Base-by-base conservation (phyloP, 805 yeast species). In the Candida berthetii region DNA sequence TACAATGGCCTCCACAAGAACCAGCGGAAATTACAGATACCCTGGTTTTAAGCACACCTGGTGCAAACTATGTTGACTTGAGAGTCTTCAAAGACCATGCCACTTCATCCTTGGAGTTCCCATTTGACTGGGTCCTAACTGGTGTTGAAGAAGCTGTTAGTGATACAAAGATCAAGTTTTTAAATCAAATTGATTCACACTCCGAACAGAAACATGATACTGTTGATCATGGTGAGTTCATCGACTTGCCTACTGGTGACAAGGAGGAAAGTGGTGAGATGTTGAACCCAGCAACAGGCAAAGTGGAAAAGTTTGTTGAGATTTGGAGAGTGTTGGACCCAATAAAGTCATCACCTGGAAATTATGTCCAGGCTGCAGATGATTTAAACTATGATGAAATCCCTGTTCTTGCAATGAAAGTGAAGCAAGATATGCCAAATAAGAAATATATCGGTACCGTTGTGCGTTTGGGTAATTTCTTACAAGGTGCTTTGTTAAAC, bases 301-400 rank as follows among this genome's bases (percentile, higher is more conserved):
- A 49, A 13, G 48, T 57, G 4, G 71, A 69, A 41, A 64, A 62
- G 7, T 78, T 76, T 46, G 61, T 69, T 31, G 83, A 78, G 56
- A 62, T 72, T 18, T 78, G 84, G 84, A 57, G 76, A 48, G 63
- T 72, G 14, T 50, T 77, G 22, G 73, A 73, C 48, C 69, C 76
- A 2, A 35, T 49, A 9, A 43, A 49, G 13, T 52, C 64, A 15
- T 48, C 66, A 1, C 69, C 71, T 34, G 63, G 25, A 7, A 20
- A 42, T 7, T 44, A 44, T 31, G 41, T 45, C 15, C 44, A 44
- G 32, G 31, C 68, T 0, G 80, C 80, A 0, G 47, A 46, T 4
- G 72, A 76, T 79, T 42, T 47, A 4, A 72, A 76, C 47, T 69
- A 73, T 1, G 66, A 46, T 2, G 64, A 39, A 32, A 37, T 31